These are phyloP conservation scores for Fusarium devonianum DNA, from an alignment of 2,329 filamentous ascomycete genomes.

Conservation along the genomic window DNA sequence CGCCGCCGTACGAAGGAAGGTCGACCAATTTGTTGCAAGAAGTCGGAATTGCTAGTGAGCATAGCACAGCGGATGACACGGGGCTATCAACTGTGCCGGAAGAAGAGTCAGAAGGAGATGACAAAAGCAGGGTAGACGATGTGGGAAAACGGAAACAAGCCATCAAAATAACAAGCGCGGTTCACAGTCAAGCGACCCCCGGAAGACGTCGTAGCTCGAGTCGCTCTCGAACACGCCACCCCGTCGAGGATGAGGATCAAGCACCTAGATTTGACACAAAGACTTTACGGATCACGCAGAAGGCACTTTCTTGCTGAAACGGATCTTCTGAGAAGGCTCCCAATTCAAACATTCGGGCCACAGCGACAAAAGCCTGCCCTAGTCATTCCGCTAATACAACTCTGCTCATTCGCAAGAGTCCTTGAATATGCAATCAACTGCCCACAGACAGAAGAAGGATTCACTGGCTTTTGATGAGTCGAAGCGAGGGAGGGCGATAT, in stretches of 20 bases:
- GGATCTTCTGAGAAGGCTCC: no score
- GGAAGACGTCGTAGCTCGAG: no score
- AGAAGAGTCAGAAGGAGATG: background rate
- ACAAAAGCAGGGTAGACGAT: background rate
- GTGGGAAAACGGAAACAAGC: background rate
- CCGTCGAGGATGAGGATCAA: no score
- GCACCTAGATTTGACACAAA: no score
- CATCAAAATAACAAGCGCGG: background rate
- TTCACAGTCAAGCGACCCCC: background rate
- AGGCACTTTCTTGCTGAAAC: no score
- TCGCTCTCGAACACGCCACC: no score
- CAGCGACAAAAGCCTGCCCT: no score
- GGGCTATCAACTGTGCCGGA: constrained; percentile 2
- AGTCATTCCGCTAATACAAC: no score
- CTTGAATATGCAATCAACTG: no score
- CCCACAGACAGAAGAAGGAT: background rate
- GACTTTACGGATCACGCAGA: no score
- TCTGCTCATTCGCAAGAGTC: no score
- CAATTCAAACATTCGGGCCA: no score
- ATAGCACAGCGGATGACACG: background rate
- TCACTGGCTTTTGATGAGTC: background rate
- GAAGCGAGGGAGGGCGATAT: background rate
- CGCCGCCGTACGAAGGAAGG: background rate
- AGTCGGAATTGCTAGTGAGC: background rate
- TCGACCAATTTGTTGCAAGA: background rate